Evolutionary conservation across 2,329 filamentous ascomycete genomes (phyloP), one percentile per base, ranked within the genome.

Genomic region (Cladosporium colombiae): DNA sequence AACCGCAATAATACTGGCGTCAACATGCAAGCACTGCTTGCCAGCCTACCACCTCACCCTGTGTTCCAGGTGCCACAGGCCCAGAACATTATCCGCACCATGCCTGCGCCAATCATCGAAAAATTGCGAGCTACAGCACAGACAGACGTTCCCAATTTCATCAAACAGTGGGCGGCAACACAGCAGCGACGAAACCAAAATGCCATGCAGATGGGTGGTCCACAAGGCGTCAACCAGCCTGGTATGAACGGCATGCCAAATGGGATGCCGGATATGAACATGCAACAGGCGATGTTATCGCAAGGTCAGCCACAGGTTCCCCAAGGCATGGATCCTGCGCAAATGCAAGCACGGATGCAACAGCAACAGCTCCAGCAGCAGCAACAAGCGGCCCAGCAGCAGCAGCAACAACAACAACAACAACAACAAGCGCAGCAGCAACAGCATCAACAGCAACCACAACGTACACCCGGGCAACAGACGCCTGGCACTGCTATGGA

Each of bases 311-410:
- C 44, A 10, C 63, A 65, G 25, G 5, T 60, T 25, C 63, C 63
- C 13, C 63, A 37, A 33, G 63, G 63, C 18, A 52, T 65, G 44
- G 49, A 59, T 23, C 46, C 44, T 3, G 55, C 63, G 29, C 31
- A 53, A 37, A 10, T 60, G 27, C 63, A 65, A 35, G 63, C 56
- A n/a, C 63, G 63, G 8, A 65, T 65, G 63, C 63, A 73, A 58
- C 66, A 73, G 53, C 74, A 71, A 50, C 73, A 78, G 49, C 21
- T 37, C 40, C 67, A 72, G 21, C 72, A 76, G 27, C 65, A 68
- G 37, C 63, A 35, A 35, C 33, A 35, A 13, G 33, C 33, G 33
- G 33, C 11, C 13, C 33, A 66, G 25, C 68, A 68, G 31, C 63
- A 61, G 18, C 56, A 29, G 6, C 27, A 29, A 29, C 35, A 66